Percentiles rank a stretch among this genome's conserved stretches.
Evolutionary conservation across 179 eudicot genomes (phyloP).

Genomic region (Silene vulgaris): DNA sequence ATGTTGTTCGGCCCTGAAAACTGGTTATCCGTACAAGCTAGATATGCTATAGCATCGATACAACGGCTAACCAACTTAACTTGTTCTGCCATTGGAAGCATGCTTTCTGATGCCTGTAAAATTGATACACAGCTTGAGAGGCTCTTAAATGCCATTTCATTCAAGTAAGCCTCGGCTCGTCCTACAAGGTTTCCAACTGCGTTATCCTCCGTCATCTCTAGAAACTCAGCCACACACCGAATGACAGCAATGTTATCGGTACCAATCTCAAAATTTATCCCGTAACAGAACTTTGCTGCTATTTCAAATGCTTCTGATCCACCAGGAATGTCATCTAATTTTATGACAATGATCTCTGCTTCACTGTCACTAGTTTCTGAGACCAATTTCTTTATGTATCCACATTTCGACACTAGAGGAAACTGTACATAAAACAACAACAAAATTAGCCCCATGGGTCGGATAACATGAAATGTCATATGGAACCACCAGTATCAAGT

Average conservation of each 20-base stretch:
- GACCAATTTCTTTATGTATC: constrained; percentile 61
- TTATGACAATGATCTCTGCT: constrained; percentile 32
- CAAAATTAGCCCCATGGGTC: background rate
- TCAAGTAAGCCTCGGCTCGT: constrained; percentile 64
- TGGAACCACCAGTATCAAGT: background rate
- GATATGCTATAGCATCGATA: constrained; percentile 66
- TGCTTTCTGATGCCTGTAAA: constrained; percentile 53
- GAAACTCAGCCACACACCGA: constrained; percentile 73
- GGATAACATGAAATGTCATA: background rate
- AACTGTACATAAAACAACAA: constrained; percentile 50
- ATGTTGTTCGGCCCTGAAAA: constrained; percentile 29
- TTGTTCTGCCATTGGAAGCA: constrained; percentile 66
- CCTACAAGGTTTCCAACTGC: constrained; percentile 63
- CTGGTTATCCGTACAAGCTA: constrained; percentile 65
- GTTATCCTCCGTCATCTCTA: constrained; percentile 88
- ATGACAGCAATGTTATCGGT: constrained; percentile 81
- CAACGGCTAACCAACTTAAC: constrained; percentile 74
- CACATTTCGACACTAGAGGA: constrained; percentile 79
- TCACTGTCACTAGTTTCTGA: constrained; percentile 51
- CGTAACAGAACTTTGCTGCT: constrained; percentile 86
- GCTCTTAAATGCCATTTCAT: constrained; percentile 59
- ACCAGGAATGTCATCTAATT: constrained; percentile 71
- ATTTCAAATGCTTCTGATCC: constrained; percentile 85
- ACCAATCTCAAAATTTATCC: constrained; percentile 69
- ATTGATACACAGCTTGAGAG: constrained; percentile 63